These are phyloP conservation scores for Microdochium paspali DNA, from an alignment of 2,329 filamentous ascomycete species.

Conservation along the genomic window DNA sequence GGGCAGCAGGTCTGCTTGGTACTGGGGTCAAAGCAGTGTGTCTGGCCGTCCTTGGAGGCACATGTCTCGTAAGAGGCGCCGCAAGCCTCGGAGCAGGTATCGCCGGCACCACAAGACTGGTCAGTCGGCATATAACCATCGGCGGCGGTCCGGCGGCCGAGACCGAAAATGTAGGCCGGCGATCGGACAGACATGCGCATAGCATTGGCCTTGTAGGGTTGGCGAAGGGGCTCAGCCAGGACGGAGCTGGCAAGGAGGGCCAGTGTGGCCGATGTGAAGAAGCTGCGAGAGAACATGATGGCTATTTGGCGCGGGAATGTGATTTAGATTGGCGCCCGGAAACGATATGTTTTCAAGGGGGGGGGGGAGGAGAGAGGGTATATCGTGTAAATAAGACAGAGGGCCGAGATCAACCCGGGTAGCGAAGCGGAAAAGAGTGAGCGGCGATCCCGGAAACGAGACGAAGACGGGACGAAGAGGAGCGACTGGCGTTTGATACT, in stretches of 20 bases:
- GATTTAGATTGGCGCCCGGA: too few species aligned
- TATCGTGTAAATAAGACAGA: background rate
- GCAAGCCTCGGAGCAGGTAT: slow-evolving; percentile 23
- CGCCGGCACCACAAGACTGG: slow-evolving; percentile 15
- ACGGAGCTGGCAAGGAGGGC: background rate
- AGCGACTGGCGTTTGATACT: too few species aligned
- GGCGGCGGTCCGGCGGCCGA: slow-evolving; percentile 4
- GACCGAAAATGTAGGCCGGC: background rate
- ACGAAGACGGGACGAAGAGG: too few species aligned
- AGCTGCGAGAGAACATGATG: background rate
- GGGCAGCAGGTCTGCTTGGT: slow-evolving; percentile 47
- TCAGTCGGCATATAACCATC: slow-evolving; percentile 14
- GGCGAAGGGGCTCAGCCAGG: background rate
- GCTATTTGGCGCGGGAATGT: background rate
- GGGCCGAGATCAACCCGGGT: background rate
- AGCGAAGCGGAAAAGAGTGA: background rate
- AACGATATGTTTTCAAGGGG: too few species aligned
- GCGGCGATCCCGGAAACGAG: background rate
- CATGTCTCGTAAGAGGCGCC: slow-evolving; percentile 19
- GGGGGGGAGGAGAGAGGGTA: too few species aligned
- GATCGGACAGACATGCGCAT: background rate
- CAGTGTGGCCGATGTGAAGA: background rate
- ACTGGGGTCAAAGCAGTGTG: slow-evolving; percentile 49
- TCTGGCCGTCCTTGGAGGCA: slow-evolving; percentile 27
- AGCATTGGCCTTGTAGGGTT: background rate